Percentiles rank a stretch among this genome's conserved stretches.
phyloP scores from a whole-genome alignment of 768 basidiomycete species.

The Amanita muscaria region DNA sequence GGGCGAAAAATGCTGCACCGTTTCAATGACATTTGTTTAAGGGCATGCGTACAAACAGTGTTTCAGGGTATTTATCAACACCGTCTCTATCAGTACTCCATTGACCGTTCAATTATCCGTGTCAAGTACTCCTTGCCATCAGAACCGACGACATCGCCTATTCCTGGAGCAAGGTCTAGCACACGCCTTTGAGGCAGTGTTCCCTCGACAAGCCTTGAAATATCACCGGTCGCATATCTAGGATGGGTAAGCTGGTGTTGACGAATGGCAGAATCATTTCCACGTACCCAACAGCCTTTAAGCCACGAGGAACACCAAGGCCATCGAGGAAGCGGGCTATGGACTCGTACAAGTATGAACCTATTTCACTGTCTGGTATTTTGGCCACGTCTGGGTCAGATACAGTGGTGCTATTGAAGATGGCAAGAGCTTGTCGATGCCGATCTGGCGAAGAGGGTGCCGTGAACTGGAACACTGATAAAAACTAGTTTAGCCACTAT shows the following conservation, averaged over 20 bases:
- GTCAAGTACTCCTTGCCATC: constrained; percentile 80
- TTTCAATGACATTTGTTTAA: constrained; percentile 24
- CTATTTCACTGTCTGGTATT: constrained; percentile 74
- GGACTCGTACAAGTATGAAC: constrained; percentile 71
- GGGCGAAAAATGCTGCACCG: constrained; percentile 65
- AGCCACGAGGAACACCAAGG: constrained; percentile 77
- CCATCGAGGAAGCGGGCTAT: constrained; percentile 84
- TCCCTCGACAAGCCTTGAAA: constrained; percentile 76
- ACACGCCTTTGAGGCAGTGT: constrained; percentile 90
- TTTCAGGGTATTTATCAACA: background rate
- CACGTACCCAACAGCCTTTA: constrained; percentile 68
- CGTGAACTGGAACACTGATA: constrained; percentile 84
- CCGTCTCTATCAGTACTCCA: constrained; percentile 51
- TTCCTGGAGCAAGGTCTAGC: constrained; percentile 85
- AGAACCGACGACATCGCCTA: constrained; percentile 73
- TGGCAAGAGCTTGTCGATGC: constrained; percentile 80
- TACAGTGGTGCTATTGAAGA: constrained; percentile 63
- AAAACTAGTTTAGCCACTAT: background rate
- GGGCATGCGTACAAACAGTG: background rate
- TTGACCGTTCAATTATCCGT: constrained; percentile 68
- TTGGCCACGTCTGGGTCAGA: constrained; percentile 62
- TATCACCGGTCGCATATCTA: constrained; percentile 58
- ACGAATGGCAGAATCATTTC: background rate
- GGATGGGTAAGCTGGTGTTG: background rate
- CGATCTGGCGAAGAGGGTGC: constrained; percentile 88